Evolutionary conservation across 2,329 filamentous ascomycete species (phyloP), one percentile per base, ranked within the genome.

Genomic region (Whalleya microplaca): DNA sequence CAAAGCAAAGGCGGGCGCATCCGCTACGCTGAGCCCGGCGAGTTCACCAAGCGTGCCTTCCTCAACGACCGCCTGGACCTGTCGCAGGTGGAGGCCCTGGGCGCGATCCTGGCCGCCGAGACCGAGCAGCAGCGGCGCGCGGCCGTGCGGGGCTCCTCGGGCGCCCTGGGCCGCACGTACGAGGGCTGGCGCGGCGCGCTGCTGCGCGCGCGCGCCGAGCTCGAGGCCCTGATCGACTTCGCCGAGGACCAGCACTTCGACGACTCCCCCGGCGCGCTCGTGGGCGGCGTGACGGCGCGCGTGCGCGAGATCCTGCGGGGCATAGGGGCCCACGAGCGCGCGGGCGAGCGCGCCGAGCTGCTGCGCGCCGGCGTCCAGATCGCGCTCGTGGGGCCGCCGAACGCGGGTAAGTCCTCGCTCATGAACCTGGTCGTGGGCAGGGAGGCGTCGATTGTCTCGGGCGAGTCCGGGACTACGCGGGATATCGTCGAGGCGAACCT

Each of bases 171-270:
- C 0, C 80, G 81, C 56, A 86, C 86, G 18, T 99, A 99, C 72
- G 92, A 97, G 64, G 68, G 68, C 9, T 99, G 95, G 95, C 86
- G 94, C 21, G 78, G 84, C 61, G 80, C 86, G 62, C 76, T 99
- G 18, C 78, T 98, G 6, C 82, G 89, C 60, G 93, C 93, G 9
- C 85, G 95, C 1, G 95, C 92, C 9, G 93, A 98, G 75, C 81
- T 99, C 41, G 95, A 99, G 74, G 95, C 95, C 0, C 76, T 99
- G 64, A 98, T 99, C 59, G 95, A 99, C 74, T 99, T 99, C 71
- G 90, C 91, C 1, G 95, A 99, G 72, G 95, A 98, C 68, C 94
- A 99, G 74, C 91, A 98, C 76, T 96, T 99, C 68, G 93, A 98
- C 65, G 92, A 96, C 73, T 88, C 91, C 2, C 90, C 92, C 0